Conservation (phyloP, 192 early-diverging fungal genomes). For the Linnemannia zychae region DNA sequence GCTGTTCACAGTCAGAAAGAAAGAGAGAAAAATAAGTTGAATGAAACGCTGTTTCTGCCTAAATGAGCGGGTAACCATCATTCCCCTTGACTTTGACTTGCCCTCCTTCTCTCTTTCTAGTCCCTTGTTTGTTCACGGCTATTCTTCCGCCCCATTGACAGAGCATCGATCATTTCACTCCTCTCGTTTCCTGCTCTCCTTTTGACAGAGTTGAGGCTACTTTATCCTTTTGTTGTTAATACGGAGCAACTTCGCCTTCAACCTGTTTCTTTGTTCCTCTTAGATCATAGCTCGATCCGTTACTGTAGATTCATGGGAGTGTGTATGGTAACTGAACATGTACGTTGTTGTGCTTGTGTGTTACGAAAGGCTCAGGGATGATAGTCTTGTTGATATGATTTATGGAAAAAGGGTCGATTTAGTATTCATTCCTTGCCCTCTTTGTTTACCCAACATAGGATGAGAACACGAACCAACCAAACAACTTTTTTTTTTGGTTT, state of each 20-base stretch:
- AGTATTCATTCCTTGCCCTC: not conserved
- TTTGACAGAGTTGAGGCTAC: not conserved
- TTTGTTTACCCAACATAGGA: not conserved
- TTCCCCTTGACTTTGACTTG: not conserved
- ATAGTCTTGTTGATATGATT: not conserved
- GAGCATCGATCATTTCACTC: not conserved
- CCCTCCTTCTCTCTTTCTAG: not conserved
- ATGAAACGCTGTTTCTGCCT: not conserved
- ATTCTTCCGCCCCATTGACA: not conserved
- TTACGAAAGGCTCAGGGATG: not conserved
- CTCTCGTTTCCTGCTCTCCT: not conserved
- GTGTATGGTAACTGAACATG: no score
- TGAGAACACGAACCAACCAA: not conserved
- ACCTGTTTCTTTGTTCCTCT: not conserved
- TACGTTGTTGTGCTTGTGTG: not conserved
- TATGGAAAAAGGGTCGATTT: not conserved
- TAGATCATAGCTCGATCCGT: no score
- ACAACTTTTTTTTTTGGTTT: not conserved
- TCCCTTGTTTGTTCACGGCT: not conserved
- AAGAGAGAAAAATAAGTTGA: not conserved
- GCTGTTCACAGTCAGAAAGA: not conserved
- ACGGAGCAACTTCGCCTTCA: not conserved
- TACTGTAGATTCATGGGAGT: no score
- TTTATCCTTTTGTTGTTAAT: not conserved
- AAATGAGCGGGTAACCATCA: constrained; percentile 2